A percentile compares a stretch with the other conserved stretches of the same genome.
These are phyloP conservation scores for Aspergillus thermomutatus DNA, from an alignment of 2,329 filamentous ascomycete species.

Conservation along the genomic window DNA sequence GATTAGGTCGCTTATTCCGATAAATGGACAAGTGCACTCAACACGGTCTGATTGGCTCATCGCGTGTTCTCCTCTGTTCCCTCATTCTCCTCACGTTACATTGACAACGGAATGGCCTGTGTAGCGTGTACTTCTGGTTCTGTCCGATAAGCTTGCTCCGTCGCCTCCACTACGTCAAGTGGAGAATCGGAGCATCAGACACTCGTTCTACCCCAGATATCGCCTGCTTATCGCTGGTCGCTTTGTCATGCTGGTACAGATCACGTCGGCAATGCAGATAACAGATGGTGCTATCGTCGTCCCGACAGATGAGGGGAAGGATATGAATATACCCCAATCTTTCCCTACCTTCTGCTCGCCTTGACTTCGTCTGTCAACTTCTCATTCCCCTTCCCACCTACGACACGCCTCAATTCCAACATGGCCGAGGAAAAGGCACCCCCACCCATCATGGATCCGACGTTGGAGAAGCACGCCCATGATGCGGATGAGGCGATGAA, in stretches of 20 bases:
- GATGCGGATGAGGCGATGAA: slow-evolving; percentile 62
- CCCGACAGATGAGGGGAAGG: not conserved
- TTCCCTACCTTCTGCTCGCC: not conserved
- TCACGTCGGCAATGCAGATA: not conserved
- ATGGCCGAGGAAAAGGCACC: slow-evolving; percentile 40
- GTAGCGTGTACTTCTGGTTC: not conserved
- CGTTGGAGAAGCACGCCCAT: slow-evolving; percentile 50
- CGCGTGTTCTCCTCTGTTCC: not conserved
- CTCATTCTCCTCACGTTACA: not conserved
- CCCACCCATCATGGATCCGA: slow-evolving; percentile 22
- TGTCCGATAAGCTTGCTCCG: not conserved
- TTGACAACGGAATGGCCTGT: not conserved
- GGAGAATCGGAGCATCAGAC: not conserved
- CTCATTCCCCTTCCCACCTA: not conserved
- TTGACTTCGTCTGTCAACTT: not conserved
- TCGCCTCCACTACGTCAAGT: not conserved
- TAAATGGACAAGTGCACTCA: not conserved
- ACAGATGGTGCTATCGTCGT: not conserved
- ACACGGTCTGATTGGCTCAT: not conserved
- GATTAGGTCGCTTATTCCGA: not conserved
- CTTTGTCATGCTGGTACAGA: not conserved
- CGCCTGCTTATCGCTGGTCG: slow-evolving; percentile 16
- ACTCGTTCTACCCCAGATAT: slow-evolving; percentile 16
- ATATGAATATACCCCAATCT: not conserved
- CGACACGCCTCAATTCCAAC: not conserved